Percentiles rank a stretch among this genome's conserved stretches.
Conservation (phyloP, 75 land plant species). For the Picea glauca region DNA sequence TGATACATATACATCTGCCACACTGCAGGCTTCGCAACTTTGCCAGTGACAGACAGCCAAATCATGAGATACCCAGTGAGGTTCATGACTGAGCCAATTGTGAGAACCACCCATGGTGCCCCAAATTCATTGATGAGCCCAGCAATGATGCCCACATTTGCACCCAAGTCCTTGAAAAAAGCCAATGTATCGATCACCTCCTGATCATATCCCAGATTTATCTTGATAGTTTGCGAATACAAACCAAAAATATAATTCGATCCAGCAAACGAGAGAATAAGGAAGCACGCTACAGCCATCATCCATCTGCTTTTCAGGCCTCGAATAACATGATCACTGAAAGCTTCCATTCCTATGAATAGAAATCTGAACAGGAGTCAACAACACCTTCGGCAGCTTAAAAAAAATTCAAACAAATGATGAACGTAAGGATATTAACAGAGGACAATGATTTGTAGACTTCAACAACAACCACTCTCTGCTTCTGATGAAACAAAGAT, state of each 20-base stretch:
- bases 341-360: neutral
- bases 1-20: conserved; percentile 46
- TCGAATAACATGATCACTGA: neutral
- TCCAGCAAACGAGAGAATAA: conserved; percentile 20
- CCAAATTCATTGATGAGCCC: conserved; percentile 26
- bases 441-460: no score
- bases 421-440: no score
- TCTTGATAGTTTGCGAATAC: conserved; percentile 14
- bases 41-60: conserved; percentile 31
- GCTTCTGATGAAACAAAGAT: no score
- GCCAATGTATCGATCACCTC: conserved; percentile 23
- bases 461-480: no score
- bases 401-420: no score
- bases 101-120: conserved; percentile 29
- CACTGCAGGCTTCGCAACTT: conserved; percentile 12
- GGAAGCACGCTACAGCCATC: conserved; percentile 22
- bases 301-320: conserved; percentile 24
- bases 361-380: no score
- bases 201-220: conserved; percentile 22
- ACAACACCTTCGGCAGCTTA: no score
- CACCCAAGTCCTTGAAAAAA: conserved; percentile 31
- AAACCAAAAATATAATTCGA: conserved; percentile 24
- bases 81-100: conserved; percentile 20
- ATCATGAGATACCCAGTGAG: conserved; percentile 31
- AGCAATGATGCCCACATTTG: conserved; percentile 29